Conservation (phyloP, 1,139 yeast species). For the Pneumocystis murina region DNA sequence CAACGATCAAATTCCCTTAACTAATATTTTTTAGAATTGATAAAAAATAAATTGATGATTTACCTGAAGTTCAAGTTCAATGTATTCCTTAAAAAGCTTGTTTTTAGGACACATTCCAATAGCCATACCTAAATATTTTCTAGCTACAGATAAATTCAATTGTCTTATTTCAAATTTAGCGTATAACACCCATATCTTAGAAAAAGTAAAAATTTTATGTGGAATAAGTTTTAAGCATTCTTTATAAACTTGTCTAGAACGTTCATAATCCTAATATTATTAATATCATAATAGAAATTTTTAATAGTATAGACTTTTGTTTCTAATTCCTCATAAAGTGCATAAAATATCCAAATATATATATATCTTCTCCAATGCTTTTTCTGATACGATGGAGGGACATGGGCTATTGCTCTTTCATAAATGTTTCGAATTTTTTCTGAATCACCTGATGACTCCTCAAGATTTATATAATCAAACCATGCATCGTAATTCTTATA, state of each 20-base stretch:
- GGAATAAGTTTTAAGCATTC: constrained; percentile 39
- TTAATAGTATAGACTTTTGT: constrained; percentile 15
- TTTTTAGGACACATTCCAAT: constrained; percentile 53
- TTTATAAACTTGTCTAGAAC: constrained; percentile 40
- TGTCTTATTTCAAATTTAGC: constrained; percentile 66
- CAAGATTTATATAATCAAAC: constrained; percentile 56
- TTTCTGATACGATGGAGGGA: constrained; percentile 26
- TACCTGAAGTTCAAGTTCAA: constrained; percentile 29
- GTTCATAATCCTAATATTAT: constrained; percentile 25
- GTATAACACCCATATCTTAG: constrained; percentile 57
- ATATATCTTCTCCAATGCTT: constrained; percentile 52
- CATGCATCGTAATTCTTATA: constrained; percentile 51
- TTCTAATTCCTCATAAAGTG: constrained; percentile 47
- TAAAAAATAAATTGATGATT: neutral
- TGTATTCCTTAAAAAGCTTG: constrained; percentile 48
- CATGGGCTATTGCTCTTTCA: constrained; percentile 34
- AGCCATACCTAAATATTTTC: constrained; percentile 59
- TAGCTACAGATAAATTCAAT: constrained; percentile 34
- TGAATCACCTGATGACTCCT: constrained; percentile 24
- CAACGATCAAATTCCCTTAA: constrained; percentile 69
- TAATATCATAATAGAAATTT: neutral
- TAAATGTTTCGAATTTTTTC: constrained; percentile 26
- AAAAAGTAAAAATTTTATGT: constrained; percentile 45
- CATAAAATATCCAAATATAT: constrained; percentile 53
- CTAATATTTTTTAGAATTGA: constrained; percentile 13